Percentiles rank a stretch among this genome's conserved stretches.
phyloP scores from a whole-genome alignment of 306 rosid species.

The Vigna trinervia region DNA sequence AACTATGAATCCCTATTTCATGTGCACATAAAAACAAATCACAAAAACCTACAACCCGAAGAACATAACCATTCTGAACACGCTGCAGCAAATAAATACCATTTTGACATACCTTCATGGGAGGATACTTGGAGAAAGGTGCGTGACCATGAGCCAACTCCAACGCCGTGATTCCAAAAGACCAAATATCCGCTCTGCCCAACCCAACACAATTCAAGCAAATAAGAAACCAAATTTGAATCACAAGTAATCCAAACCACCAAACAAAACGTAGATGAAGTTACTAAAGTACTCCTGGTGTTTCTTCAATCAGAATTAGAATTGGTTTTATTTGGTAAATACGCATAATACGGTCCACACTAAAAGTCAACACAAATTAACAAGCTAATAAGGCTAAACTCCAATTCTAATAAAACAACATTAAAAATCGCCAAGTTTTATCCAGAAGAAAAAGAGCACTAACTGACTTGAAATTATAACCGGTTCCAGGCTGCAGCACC shows the following conservation, averaged over 20 bases:
- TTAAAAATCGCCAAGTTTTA: background rate
- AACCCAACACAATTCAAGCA: constrained; percentile 20
- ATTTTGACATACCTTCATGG: constrained; percentile 56
- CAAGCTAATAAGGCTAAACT: background rate
- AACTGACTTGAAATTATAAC: constrained; percentile 96
- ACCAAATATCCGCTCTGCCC: constrained; percentile 70
- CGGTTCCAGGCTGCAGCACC: constrained; percentile 98
- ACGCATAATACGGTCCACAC: background rate
- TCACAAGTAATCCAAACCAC: background rate
- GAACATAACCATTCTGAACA: background rate
- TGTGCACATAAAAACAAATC: background rate
- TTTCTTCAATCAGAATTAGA: background rate
- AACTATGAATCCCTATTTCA: constrained; percentile 13
- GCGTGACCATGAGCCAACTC: constrained; percentile 77
- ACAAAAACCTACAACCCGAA: background rate
- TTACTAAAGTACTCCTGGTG: background rate
- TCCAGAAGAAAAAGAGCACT: background rate
- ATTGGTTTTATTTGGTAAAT: background rate
- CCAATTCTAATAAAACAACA: background rate
- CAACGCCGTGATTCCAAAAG: constrained; percentile 67
- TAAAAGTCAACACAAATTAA: background rate
- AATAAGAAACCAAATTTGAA: background rate
- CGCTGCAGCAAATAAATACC: background rate
- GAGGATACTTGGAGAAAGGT: constrained; percentile 70
- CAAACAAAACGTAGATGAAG: background rate